Percentiles rank a stretch among this genome's conserved stretches.
Evolutionary conservation across 495 filamentous ascomycete genomes (phyloP).

Genomic region (Lophiostoma macrostomum): DNA sequence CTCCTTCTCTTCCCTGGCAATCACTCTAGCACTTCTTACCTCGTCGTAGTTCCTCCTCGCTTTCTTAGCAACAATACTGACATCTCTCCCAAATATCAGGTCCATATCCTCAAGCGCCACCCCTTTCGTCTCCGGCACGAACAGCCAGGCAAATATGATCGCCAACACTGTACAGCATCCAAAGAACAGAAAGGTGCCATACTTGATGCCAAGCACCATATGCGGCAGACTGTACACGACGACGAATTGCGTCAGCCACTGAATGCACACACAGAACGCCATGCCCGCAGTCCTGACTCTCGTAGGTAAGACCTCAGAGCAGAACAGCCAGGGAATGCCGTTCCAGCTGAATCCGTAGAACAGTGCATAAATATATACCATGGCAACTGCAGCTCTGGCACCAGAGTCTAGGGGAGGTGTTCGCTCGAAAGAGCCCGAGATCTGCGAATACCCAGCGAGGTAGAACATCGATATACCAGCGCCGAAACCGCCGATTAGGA

Average conservation of each 20-base stretch:
- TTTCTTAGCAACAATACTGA: too few relatives aligned
- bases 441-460: constrained; percentile 43
- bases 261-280: constrained; percentile 62
- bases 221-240: constrained; percentile 66
- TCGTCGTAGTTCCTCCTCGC: too few relatives aligned
- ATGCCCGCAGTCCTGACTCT: constrained; percentile 48
- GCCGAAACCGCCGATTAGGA: constrained; percentile 52
- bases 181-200: constrained; percentile 78
- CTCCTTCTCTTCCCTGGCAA: too few relatives aligned
- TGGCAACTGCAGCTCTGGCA: neutral
- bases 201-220: constrained; percentile 65
- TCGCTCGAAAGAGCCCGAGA: too few relatives aligned
- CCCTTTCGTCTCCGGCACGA: constrained; percentile 39
- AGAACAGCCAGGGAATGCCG: constrained; percentile 44
- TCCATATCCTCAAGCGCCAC: constrained; percentile 34
- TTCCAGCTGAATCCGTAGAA: constrained; percentile 72
- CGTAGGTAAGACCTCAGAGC: constrained; percentile 33
- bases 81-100: constrained; percentile 18
- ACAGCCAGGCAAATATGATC: constrained; percentile 55
- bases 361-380: neutral
- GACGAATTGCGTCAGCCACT: constrained; percentile 74
- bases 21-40: too few relatives aligned
- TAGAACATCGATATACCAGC: constrained; percentile 55
- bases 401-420: too few relatives aligned
- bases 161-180: constrained; percentile 63